Evolutionary conservation across 2,329 filamentous ascomycete genomes (phyloP), one percentile per base, ranked within the genome.

Genomic region (Xylaria sp.): DNA sequence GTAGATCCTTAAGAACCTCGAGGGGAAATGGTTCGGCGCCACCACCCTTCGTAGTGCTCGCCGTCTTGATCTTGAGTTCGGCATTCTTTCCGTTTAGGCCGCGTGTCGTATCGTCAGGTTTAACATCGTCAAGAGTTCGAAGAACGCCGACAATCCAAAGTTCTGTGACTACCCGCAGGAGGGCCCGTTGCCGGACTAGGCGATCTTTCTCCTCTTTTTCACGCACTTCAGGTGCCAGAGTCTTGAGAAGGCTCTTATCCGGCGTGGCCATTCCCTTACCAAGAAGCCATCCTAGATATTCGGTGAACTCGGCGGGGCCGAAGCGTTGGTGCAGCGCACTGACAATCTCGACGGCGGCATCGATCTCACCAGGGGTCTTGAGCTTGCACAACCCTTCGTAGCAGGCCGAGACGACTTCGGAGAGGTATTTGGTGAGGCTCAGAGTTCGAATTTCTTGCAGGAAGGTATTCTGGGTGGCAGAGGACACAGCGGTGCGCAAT

Each of bases 191-290:
- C 63, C 96, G 89, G 39, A 90, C 88, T 50, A 98, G 85, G 6
- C 96, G 91, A 69, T 99, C 96, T 81, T 97, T 97, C 82, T 99
- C 96, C 80, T 99, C 96, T 73, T 94, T 92, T 80, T 99, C 97
- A 61, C 93, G 92, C 37, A 94, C 88, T 75, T 99, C 96, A 44
- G 90, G 88, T 6, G 91, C 84, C 73, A 98, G 85, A 1, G 87
- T 86, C 82, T 98, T 98, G 74, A 98, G 83, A 70, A 87, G 87
- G 70, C 90, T 89, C 82, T 93, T 97, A 79, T 98, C 95, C 5
- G 95, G 94, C 13, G 94, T 96, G 66, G 92, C 93, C 84, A 98
- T 88, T 39, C 94, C 95, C 76, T 95, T 93, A 65, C 94, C 95
- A 59, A 98, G 87, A 59, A 97, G 87, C 95, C 95, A 98, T 77